These are phyloP conservation scores for Podaxis sp. DNA, from an alignment of 768 basidiomycete genomes.

Conservation along the genomic window DNA sequence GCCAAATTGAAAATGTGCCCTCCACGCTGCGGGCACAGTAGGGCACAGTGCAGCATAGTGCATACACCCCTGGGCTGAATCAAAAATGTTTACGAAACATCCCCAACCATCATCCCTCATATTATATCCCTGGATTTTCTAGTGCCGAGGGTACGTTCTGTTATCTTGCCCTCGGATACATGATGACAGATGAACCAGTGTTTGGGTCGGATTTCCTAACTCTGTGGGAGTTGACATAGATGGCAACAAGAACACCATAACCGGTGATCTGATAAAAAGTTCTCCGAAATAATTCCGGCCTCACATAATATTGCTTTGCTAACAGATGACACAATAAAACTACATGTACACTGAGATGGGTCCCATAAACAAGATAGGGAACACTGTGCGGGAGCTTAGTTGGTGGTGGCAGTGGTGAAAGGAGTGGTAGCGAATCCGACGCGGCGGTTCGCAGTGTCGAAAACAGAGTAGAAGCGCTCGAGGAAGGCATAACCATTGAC, in stretches of 20 bases:
- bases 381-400: slow-evolving; percentile 23
- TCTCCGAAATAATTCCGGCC: neutral
- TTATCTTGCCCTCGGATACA: too few species aligned
- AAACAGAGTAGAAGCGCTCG: slow-evolving; percentile 65
- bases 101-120: too few species aligned
- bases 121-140: too few species aligned
- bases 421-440: slow-evolving; percentile 56
- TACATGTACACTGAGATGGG: neutral
- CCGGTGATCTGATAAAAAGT: neutral
- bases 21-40: too few species aligned
- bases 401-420: slow-evolving; percentile 45
- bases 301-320: neutral
- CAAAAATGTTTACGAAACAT: too few species aligned
- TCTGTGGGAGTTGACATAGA: neutral
- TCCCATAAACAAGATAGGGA: neutral
- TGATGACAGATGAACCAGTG: too few species aligned
- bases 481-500: slow-evolving; percentile 42
- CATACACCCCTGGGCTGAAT: too few species aligned
- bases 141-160: too few species aligned
- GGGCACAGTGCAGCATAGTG: too few species aligned
- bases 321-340: slow-evolving; percentile 17
- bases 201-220: too few species aligned
- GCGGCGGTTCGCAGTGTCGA: slow-evolving; percentile 53
- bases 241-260: neutral
- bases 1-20: too few species aligned